Conservation (phyloP, 306 rosid genomes). For the Casuarina glauca region DNA sequence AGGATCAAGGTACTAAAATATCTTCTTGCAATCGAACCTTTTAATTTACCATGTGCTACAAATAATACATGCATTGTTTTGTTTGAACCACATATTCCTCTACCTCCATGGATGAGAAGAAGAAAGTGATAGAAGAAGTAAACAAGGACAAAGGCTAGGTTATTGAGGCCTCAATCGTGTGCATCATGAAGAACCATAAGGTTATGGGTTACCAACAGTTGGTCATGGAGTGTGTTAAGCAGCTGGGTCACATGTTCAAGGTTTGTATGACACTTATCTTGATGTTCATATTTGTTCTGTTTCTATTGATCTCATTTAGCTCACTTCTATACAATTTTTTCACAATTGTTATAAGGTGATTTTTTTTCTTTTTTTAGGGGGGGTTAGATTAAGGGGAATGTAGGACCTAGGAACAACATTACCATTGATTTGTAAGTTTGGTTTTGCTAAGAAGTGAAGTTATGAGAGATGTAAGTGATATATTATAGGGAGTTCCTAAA, state of each 20-base stretch:
- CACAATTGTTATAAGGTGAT: too few species aligned
- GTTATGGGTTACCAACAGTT: constrained; percentile 64
- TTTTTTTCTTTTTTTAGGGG: too few species aligned
- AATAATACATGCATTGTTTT: constrained; percentile 1
- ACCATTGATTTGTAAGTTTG: too few species aligned
- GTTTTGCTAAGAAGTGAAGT: too few species aligned
- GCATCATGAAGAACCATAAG: constrained; percentile 85
- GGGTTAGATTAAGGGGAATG: too few species aligned
- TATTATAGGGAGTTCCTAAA: too few species aligned
- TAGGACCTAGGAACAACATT: too few species aligned
- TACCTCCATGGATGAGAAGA: constrained; percentile 82
- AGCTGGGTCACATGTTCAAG: constrained; percentile 81
- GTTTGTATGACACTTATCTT: constrained; percentile 30
- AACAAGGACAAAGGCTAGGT: constrained; percentile 86
- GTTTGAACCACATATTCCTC: constrained; percentile 59
- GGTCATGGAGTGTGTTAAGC: constrained; percentile 79
- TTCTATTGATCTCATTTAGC: constrained; percentile 1
- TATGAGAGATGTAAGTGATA: too few species aligned
- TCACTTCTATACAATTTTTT: background rate
- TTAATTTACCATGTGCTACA: constrained; percentile 38
- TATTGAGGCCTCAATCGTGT: constrained; percentile 82
- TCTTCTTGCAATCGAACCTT: constrained; percentile 7
- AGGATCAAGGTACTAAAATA: constrained; percentile 63
- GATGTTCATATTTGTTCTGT: background rate
- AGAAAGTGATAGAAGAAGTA: constrained; percentile 76